phyloP scores from a whole-genome alignment of 371 early-diverging fungal species.

The Paraphysoderma sedebokerense region DNA sequence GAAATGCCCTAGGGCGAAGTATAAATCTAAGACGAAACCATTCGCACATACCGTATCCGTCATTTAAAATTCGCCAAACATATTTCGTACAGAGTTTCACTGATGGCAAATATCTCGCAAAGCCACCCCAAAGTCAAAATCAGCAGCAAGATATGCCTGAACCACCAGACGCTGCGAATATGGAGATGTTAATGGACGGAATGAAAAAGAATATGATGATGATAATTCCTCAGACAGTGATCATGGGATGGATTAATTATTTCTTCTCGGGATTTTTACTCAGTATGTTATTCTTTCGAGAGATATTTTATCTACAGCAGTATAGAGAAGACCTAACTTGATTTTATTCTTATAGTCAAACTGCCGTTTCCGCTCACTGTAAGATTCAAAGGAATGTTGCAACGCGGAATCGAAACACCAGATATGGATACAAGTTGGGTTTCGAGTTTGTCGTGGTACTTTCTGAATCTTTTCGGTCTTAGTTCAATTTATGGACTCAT shows the following conservation, averaged over 20 bases:
- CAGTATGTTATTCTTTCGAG: constrained; percentile 30
- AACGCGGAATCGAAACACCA: constrained; percentile 82
- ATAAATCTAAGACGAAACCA: constrained; percentile 45
- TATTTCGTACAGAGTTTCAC: constrained; percentile 61
- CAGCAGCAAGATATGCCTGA: neutral
- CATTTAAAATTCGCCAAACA: constrained; percentile 49
- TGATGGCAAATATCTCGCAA: constrained; percentile 59
- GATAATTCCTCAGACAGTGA: constrained; percentile 90
- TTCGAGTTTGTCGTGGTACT: constrained; percentile 93
- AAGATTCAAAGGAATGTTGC: constrained; percentile 93
- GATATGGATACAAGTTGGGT: constrained; percentile 98
- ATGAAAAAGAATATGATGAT: constrained; percentile 92
- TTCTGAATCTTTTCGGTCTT: constrained; percentile 89
- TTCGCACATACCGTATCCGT: constrained; percentile 43
- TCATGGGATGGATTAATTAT: constrained; percentile 96
- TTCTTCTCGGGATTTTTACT: constrained; percentile 94
- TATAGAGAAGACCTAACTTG: neutral
- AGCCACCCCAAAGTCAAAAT: constrained; percentile 25
- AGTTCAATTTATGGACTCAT: constrained; percentile 77
- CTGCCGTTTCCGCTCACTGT: constrained; percentile 91
- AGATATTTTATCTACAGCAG: neutral
- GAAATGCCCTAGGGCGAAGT: constrained; percentile 47
- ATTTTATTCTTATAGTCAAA: constrained; percentile 34
- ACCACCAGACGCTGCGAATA: constrained; percentile 51
- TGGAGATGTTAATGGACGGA: constrained; percentile 93